phyloP scores from a whole-genome alignment of 176 grass and related monocot species.

The Panicum miliaceum region DNA sequence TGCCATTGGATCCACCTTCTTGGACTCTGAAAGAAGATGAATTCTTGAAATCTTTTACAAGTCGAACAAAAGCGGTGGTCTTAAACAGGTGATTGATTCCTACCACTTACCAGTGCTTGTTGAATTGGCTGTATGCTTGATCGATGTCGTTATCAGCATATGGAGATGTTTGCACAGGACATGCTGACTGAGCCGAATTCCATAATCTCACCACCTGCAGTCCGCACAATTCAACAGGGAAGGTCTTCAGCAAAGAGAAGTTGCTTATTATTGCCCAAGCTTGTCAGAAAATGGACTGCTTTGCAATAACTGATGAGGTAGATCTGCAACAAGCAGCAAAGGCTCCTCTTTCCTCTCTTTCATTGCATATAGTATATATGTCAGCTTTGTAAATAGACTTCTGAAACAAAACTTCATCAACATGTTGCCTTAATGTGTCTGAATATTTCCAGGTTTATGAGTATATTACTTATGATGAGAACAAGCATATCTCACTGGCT shows the following conservation, averaged over 20 bases:
- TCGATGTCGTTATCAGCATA: neutral
- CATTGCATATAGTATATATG: constrained; percentile 4
- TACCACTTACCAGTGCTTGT: neutral
- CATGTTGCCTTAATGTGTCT: neutral
- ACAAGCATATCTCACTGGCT: constrained; percentile 67
- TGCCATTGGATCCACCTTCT: constrained; percentile 76
- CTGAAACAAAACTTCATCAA: constrained; percentile 3
- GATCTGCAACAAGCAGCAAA: neutral
- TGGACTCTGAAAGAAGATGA: constrained; percentile 72
- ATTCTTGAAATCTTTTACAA: constrained; percentile 74
- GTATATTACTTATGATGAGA: constrained; percentile 55
- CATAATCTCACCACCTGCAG: constrained; percentile 48
- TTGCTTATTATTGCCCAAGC: constrained; percentile 60
- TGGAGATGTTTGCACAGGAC: neutral
- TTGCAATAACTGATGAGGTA: constrained; percentile 92
- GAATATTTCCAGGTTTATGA: constrained; percentile 79
- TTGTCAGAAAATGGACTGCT: constrained; percentile 74
- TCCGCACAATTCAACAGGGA: constrained; percentile 95
- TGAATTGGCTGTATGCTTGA: neutral
- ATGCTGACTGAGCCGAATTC: neutral
- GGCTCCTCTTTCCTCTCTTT: neutral
- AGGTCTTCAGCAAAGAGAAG: constrained; percentile 78
- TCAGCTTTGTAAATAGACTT: constrained; percentile 12
- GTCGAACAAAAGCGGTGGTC: constrained; percentile 82
- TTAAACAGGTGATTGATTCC: constrained; percentile 71